Conservation (phyloP, 2,329 filamentous ascomycete species). For the Dothideomycetes sp. region DNA sequence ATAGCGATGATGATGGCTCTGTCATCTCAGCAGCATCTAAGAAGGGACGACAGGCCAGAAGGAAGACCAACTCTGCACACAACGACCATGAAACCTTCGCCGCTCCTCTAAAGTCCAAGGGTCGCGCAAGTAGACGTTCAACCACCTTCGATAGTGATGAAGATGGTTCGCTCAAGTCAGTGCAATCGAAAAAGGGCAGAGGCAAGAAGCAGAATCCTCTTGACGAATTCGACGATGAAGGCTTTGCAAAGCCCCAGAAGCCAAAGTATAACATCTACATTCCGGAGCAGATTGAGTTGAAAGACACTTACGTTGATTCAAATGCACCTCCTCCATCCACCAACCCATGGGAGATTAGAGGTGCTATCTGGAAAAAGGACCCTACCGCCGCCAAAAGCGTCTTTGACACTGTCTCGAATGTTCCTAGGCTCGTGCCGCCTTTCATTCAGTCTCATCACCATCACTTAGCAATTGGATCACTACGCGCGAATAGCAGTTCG, state of each 20-base stretch:
- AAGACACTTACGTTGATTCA: slow-evolving; percentile 27
- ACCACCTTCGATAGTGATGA: slow-evolving; percentile 1
- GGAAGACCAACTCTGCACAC: too few species aligned
- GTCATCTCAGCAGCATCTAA: too few species aligned
- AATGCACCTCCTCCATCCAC: slow-evolving; percentile 32
- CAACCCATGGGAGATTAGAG: slow-evolving; percentile 32
- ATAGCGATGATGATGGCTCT: slow-evolving; percentile 1
- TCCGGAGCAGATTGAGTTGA: slow-evolving; percentile 28
- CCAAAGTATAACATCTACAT: slow-evolving; percentile 33
- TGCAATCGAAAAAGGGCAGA: slow-evolving; percentile 3
- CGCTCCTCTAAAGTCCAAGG: too few species aligned
- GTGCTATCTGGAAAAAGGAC: slow-evolving; percentile 37
- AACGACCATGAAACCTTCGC: too few species aligned
- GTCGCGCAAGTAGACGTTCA: too few species aligned
- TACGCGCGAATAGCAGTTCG: too few species aligned
- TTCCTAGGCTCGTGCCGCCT: too few species aligned
- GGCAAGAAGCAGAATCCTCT: slow-evolving; percentile 1
- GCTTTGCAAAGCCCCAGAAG: slow-evolving; percentile 16
- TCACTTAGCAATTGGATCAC: too few species aligned
- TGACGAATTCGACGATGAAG: slow-evolving; percentile 7
- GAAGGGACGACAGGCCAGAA: too few species aligned
- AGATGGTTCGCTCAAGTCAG: slow-evolving; percentile 6
- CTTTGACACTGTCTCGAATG: neutral
- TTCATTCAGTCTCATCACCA: too few species aligned
- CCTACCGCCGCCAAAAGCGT: slow-evolving; percentile 12